Evolutionary conservation across 495 filamentous ascomycete species (phyloP), one percentile per base, ranked within the genome.

Genomic region (Jackrogersella multiformis): DNA sequence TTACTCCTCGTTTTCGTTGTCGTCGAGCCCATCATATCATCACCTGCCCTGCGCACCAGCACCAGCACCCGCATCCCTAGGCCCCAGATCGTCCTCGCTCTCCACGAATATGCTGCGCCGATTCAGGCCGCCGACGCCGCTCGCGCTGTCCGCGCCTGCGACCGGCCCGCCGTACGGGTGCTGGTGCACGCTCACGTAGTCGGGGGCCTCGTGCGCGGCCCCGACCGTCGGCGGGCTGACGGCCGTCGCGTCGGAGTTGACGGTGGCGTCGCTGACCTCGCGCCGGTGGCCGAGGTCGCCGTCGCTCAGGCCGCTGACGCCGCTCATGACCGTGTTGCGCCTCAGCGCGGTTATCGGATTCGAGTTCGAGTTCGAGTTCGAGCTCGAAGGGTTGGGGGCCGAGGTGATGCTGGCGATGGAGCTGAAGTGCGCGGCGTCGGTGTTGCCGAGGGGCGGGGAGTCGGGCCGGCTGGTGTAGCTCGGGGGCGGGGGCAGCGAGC

Each of bases 211-310:
- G 8, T 60, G 46, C 5, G 20, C 56, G 13, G 20, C 28, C 13
- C 24, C 42, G 9, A 55, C 72, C 10, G 71, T 74, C 0, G 76
- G 73, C 42, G 75, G 73, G 35, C 69, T 74, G 34, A 74, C 42
- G 8, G 53, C 72, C 8, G 71, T 74, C 0, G 76, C 36, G n/a
- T 70, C 63, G 0, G 81, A 80, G 60, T 68, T 76, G 18, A 83
- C 77, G 21, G 76, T 82, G 2, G 74, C 73, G 48, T 81, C 80
- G 69, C 78, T 81, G 28, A 80, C 76, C 20, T 81, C 78, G 0
- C 82, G 70, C n/a, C 84, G 68, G 55, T 85, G 83, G 1, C 76
- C 69, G 6, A 67, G 55, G 23, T 82, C 79, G 2, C 71, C 68
- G 39, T 82, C 80, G 60, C 74, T 80, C 30, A 83, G 44, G 51